A percentile compares a stretch with the other conserved stretches of the same genome.
phyloP scores from a whole-genome alignment of 306 rosid genomes.

The Quillaja saponaria region DNA sequence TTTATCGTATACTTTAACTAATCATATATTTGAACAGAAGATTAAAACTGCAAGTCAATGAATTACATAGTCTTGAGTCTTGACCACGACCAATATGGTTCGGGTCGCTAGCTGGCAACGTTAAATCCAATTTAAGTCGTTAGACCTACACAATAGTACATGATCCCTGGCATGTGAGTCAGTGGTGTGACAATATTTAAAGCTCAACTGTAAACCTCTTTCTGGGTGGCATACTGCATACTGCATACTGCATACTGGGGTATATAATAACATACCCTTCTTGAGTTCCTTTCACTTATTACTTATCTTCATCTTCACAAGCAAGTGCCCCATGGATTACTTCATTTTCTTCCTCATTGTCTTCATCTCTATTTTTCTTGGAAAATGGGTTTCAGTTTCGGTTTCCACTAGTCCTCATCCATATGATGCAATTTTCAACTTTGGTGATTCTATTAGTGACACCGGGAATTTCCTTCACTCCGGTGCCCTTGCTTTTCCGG shows the following conservation, averaged over 20 bases:
- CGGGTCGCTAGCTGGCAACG: too few species aligned
- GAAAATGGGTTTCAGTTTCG: constrained; percentile 29
- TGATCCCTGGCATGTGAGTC: too few species aligned
- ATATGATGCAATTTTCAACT: constrained; percentile 60
- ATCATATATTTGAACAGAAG: too few species aligned
- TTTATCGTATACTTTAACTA: too few species aligned
- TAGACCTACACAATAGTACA: too few species aligned
- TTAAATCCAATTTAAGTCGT: too few species aligned
- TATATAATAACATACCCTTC: constrained; percentile 8
- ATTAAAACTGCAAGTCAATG: too few species aligned
- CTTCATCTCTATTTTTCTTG: constrained; percentile 17
- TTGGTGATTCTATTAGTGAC: constrained; percentile 84
- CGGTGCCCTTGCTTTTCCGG: constrained; percentile 45
- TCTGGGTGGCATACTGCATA: too few species aligned
- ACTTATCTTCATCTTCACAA: not conserved
- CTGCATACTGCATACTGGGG: constrained; percentile 7
- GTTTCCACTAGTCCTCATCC: constrained; percentile 25
- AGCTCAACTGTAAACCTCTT: constrained; percentile 35
- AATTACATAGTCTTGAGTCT: too few species aligned
- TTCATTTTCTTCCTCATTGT: constrained; percentile 17
- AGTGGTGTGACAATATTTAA: constrained; percentile 17
- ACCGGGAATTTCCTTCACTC: constrained; percentile 66
- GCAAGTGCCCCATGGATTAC: constrained; percentile 36
- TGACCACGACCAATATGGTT: too few species aligned
- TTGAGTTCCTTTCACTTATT: not conserved